Evolutionary conservation across 805 yeast genomes (phyloP).

Genomic region (Lachancea quebecensis): DNA sequence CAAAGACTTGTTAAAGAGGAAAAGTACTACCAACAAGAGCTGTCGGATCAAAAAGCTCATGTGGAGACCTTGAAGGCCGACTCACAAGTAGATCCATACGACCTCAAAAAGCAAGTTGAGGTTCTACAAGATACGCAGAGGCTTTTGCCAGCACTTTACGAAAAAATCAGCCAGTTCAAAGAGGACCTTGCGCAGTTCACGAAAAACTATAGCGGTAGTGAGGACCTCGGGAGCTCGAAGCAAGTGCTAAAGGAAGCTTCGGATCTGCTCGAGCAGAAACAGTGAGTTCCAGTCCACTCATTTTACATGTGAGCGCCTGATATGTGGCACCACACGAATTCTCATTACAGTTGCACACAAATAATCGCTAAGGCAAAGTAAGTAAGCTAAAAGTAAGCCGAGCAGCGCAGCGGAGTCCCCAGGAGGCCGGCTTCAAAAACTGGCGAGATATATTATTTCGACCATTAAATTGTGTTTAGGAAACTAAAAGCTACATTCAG

Average conservation of each 20-base stretch:
- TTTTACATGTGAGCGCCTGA: not conserved
- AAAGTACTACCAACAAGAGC: slow-evolving; percentile 51
- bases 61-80: slow-evolving; percentile 42
- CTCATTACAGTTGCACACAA: no score
- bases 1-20: slow-evolving; percentile 65
- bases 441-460: no score
- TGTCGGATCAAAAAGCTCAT: slow-evolving; percentile 43
- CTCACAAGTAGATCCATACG: slow-evolving; percentile 51
- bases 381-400: no score
- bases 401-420: no score
- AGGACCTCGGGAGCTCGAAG: slow-evolving; percentile 25
- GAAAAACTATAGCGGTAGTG: slow-evolving; percentile 32
- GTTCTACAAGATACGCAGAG: slow-evolving; percentile 49
- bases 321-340: no score
- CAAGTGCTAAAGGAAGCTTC: slow-evolving; percentile 2
- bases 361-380: no score
- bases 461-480: no score
- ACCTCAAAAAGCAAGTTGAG: slow-evolving; percentile 48
- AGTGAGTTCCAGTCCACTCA: not conserved
- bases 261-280: not conserved
- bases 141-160: slow-evolving; percentile 43
- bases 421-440: no score
- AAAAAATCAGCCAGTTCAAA: slow-evolving; percentile 36
- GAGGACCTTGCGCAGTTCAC: slow-evolving; percentile 37
- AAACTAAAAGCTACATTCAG: no score